Base-by-base conservation (phyloP, 2,329 filamentous ascomycete genomes). In the Sporothrix curviconia region DNA sequence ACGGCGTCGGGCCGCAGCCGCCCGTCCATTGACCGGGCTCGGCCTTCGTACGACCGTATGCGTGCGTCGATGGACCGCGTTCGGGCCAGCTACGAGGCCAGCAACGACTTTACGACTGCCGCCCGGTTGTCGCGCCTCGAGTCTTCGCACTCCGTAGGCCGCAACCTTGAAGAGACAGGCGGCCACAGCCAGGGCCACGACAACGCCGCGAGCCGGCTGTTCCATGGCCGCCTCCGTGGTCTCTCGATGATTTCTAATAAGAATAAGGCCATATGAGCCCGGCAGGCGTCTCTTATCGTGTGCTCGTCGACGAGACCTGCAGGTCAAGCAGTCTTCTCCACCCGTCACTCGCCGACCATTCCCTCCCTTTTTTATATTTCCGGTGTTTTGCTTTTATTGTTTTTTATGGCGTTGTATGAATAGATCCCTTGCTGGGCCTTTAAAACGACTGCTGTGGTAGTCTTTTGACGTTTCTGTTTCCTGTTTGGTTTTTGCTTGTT, bases 81-180 rank as follows among this genome's bases (percentile, higher is more conserved):
- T 17, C 81, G 91, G 64, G 81, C 87, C 11, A 92, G 89, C 70
- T 96, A 90, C 69, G 92, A 96, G 72, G 84, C 84, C 37, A 94
- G 86, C 70, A 88, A 85, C 66, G 94, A 97, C 66, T 96, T 96
- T 67, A 96, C 92, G 0, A 92, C 89, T 28, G 92, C 92, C 14
- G 90, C 90, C 37, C 85, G 92, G 68, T 75, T 99, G 63, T 86
- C 86, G 49, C 82, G 91, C 61, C 83, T 96, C 63, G 94, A 96
- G 74, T 92, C 88, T 24, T 83, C 78, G 51, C 81, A 83, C 56
- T 85, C 79, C 59, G 49, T n/a, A 11, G 47, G 55, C 7, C 49
- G 25, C 39, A 25, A 59, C 19, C n/a, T 46, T 15, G 46, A 55
- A 15, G n/a, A 32, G 32, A 34, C 25, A 9, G 32, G n/a, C 19